Evolutionary conservation across 2,329 filamentous ascomycete species (phyloP).

Genomic region (Aschersonia sp.): DNA sequence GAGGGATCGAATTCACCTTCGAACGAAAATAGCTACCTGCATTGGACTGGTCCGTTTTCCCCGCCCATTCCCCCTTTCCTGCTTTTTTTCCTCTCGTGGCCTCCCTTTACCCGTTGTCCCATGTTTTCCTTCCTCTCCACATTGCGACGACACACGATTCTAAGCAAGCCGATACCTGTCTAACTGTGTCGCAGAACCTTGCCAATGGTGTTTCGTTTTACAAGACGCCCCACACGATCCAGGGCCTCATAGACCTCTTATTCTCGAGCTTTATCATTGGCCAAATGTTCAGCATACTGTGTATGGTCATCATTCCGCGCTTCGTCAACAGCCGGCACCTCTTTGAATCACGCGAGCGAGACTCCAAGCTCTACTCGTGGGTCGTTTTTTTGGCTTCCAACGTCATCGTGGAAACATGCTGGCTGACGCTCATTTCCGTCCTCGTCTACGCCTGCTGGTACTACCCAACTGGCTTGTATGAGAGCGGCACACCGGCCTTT

Average conservation of each 20-base stretch:
- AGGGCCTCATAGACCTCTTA: conserved; percentile 57
- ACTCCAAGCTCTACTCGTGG: conserved; percentile 55
- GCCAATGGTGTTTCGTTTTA: conserved; percentile 48
- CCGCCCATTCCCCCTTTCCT: neutral
- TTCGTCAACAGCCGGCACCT: conserved; percentile 55
- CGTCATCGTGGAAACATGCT: conserved; percentile 4
- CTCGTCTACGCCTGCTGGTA: conserved; percentile 69
- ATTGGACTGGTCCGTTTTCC: conserved; percentile 1
- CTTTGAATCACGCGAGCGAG: conserved; percentile 55
- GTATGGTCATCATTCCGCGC: conserved; percentile 53
- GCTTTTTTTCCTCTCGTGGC: too few relatives aligned
- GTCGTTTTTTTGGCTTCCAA: conserved; percentile 51
- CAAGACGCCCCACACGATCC: conserved; percentile 41
- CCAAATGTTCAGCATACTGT: conserved; percentile 44
- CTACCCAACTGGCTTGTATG: conserved; percentile 44
- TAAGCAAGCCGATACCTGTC: neutral
- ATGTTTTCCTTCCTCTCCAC: too few relatives aligned
- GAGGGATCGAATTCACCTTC: neutral
- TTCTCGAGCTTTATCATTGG: conserved; percentile 59
- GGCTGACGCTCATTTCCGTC: conserved; percentile 44
- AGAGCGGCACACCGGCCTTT: neutral
- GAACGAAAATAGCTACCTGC: neutral
- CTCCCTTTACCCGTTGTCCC: too few relatives aligned
- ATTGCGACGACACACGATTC: neutral
- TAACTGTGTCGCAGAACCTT: neutral